Percentiles rank a stretch among this genome's conserved stretches.
Conservation (phyloP, 2,329 filamentous ascomycete species). For the Fusarium sp. region DNA sequence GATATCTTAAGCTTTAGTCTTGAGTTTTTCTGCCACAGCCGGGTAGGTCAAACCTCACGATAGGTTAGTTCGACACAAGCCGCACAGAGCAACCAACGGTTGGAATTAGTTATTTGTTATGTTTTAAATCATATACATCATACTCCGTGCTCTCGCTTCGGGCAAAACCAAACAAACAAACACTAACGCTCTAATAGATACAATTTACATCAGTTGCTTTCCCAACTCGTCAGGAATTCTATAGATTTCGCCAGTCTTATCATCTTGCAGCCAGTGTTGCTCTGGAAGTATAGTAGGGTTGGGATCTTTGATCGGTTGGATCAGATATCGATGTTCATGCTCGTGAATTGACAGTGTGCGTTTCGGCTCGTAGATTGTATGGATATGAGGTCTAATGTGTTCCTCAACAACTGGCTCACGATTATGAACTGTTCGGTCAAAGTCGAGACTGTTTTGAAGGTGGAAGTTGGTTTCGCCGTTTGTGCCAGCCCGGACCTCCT, state of each 20-base stretch:
- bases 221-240: slow-evolving; percentile 43
- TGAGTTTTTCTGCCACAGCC: no score
- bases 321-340: slow-evolving; percentile 39
- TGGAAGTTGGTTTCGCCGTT: slow-evolving; percentile 25
- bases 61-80: no score
- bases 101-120: not conserved
- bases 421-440: slow-evolving; percentile 39
- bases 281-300: slow-evolving; percentile 39
- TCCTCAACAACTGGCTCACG: slow-evolving; percentile 38
- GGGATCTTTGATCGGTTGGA: slow-evolving; percentile 46
- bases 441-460: slow-evolving; percentile 30
- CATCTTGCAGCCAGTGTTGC: slow-evolving; percentile 40
- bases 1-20: no score
- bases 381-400: slow-evolving; percentile 34
- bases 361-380: slow-evolving; percentile 38
- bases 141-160: slow-evolving; percentile 14
- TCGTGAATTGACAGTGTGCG: slow-evolving; percentile 44
- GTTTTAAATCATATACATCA: not conserved
- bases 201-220: slow-evolving; percentile 23
- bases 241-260: slow-evolving; percentile 47
- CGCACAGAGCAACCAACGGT: no score
- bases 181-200: not conserved
- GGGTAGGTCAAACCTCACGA: no score
- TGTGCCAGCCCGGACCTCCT: slow-evolving; percentile 14
- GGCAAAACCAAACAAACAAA: not conserved